Evolutionary conservation across 257 asterid species (phyloP), one percentile per base, ranked within the genome.

Genomic region (Leonotis leonurus): DNA sequence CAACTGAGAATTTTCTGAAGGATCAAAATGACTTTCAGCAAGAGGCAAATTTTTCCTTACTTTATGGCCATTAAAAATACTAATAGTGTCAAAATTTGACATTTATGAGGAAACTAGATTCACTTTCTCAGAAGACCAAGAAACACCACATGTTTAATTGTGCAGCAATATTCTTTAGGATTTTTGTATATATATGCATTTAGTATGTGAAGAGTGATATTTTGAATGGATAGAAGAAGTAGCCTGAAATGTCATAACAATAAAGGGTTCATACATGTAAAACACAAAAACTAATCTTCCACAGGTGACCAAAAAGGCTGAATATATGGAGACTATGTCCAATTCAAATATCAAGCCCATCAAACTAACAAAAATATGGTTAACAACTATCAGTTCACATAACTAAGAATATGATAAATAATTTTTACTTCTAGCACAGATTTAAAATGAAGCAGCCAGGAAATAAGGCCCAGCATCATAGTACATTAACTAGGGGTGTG

Each of bases 1-100:
- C 80, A 70, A 54, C 83, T 73, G 86, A 72, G 99, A 92, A 69
- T 92, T 85, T 77, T 89, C 99, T 92, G 98, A 72, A 75, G 53
- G 61, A 60, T 67, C 51, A 62, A 37, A 57, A 49, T 35, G n/a
- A 71, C 50, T 58, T 39, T 68, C 18, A 63, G 64, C 53, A 65
- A 67, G 71, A 69, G 48, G 29, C 52, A 26, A n/a, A 32, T 10
- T 12, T 22, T 40, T 56, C 51, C 50, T 56, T 64, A 36, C 56
- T 62, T 61, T 56, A n/a, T 24, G 46, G 32, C 49, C 64, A 24
- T 45, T 7, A 12, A n/a, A 54, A 32, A 67, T 53, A 68, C 61
- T 56, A 32, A 20, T 21, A 49, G n/a, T n/a, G n/a, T n/a, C n/a
- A n/a, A n/a, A 49, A 13, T 62, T 37, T 29, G n/a, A 65, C 21